Evolutionary conservation across 768 basidiomycete species (phyloP), one percentile per base, ranked within the genome.

Genomic region (Suillus alpinus): DNA sequence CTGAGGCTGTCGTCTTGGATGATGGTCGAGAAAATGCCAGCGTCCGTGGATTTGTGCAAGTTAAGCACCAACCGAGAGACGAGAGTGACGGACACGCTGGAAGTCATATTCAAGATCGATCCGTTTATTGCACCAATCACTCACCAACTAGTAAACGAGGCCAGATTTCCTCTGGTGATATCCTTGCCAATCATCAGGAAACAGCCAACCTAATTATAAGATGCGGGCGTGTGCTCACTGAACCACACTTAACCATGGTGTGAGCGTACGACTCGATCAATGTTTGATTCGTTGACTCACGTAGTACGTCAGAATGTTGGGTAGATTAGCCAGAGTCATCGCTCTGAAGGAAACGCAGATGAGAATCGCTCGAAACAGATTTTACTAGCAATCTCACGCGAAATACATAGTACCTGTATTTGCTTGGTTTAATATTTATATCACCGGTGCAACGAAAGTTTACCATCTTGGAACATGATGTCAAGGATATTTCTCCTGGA

Each of bases 61-160:
- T 86, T 84, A 44, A 85, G 77, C 76, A 84, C 81, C 3, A 86
- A 75, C 14, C 83, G 82, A 13, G 82, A 83, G 73, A 83, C 78
- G 77, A 84, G 76, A 1, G 77, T 79, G 6, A 83, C 75, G 5
- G 83, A 81, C 14, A 83, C 72, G 63, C 83, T 83, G 40, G 10
- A 34, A 34, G 2, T 18, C 18, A 31, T n/a, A 12, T 31, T 18
- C 29, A 50, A 10, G 31, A 50, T 50, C 29, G 47, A 50, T n/a
- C 9, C 2, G 9, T 50, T 31, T 6, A 31, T 50, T 2, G 5
- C 18, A 31, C 8, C 16, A 12, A 31, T n/a, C 49, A 18, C 78
- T 40, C 46, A 82, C 83, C 75, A 72, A 77, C 79, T 80, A 13
- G 84, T 78, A 60, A 82, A 78, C 0, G 80, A 81, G 9, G 83